phyloP scores from a whole-genome alignment of 2,329 filamentous ascomycete species.

The Orbilia ellipsospora region DNA sequence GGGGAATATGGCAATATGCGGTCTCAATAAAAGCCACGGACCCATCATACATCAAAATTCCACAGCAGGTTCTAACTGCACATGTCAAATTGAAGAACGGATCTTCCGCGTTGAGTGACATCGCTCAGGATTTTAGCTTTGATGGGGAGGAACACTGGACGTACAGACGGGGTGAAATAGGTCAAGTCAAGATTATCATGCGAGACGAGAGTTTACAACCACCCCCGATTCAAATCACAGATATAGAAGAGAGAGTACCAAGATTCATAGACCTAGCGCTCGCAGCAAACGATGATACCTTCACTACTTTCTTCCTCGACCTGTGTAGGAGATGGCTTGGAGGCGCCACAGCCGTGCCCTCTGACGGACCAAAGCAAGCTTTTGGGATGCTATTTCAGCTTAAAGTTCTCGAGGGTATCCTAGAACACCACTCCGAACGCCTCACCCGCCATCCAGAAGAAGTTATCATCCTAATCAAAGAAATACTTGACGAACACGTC shows the following conservation, averaged over 20 bases:
- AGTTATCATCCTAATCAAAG: conserved; percentile 72
- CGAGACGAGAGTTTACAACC: conserved; percentile 24
- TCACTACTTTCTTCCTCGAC: conserved; percentile 70
- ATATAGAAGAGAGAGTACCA: conserved; percentile 66
- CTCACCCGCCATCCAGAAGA: conserved; percentile 74
- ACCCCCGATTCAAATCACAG: conserved; percentile 45
- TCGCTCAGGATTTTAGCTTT: conserved; percentile 55
- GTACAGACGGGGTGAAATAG: conserved; percentile 60
- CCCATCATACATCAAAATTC: conserved; percentile 15
- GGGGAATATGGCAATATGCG: conserved; percentile 47
- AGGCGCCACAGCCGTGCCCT: conserved; percentile 57
- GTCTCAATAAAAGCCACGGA: conserved; percentile 25
- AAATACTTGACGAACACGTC: conserved; percentile 69
- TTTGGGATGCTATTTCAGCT: conserved; percentile 67
- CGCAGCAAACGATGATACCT: conserved; percentile 69
- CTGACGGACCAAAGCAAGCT: conserved; percentile 51
- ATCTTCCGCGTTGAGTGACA: conserved; percentile 20
- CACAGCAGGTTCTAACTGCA: conserved; percentile 26
- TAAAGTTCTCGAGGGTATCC: conserved; percentile 73
- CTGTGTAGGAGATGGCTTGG: conserved; percentile 71
- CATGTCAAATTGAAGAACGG: conserved; percentile 29
- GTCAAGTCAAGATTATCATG: conserved; percentile 67
- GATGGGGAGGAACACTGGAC: conserved; percentile 54
- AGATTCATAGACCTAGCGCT: conserved; percentile 67
- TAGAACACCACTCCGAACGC: conserved; percentile 72